Conservation (phyloP, 306 rosid species). For the Luffa aegyptiaca region DNA sequence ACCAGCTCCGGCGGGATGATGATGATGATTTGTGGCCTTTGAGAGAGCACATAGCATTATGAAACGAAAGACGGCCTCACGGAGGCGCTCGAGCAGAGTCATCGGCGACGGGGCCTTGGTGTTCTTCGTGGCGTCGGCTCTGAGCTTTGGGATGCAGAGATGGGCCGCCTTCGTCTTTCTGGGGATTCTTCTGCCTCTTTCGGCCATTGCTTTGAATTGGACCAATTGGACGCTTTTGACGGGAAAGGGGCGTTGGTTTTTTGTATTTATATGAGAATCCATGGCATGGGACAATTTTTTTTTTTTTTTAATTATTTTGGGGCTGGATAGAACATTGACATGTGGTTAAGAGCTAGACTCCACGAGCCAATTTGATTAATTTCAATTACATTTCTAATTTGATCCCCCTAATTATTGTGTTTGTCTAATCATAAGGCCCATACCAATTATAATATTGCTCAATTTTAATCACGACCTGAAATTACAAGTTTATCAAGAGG, state of each 20-base stretch:
- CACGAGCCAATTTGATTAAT: background rate
- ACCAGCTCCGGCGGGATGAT: background rate
- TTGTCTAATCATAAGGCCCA: background rate
- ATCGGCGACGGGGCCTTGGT: conserved; percentile 36
- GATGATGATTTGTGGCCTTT: conserved; percentile 19
- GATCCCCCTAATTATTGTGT: background rate
- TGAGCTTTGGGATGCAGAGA: conserved; percentile 54
- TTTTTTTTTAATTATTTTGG: background rate
- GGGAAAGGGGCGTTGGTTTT: background rate
- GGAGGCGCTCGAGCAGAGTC: conserved; percentile 65
- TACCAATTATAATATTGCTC: no score
- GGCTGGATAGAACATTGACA: background rate
- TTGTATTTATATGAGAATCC: conserved; percentile 22
- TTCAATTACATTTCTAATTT: background rate
- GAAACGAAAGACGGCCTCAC: conserved; percentile 74
- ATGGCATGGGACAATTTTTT: background rate
- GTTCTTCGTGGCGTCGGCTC: conserved; percentile 28
- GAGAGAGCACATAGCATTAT: conserved; percentile 76
- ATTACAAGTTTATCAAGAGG: no score
- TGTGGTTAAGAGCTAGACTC: background rate
- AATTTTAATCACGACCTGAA: no score
- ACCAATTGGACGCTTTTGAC: background rate
- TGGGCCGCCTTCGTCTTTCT: conserved; percentile 26
- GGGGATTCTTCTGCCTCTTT: conserved; percentile 4
- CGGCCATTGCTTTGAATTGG: background rate